phyloP scores from a whole-genome alignment of 306 rosid species.

The Castanea mollissima region DNA sequence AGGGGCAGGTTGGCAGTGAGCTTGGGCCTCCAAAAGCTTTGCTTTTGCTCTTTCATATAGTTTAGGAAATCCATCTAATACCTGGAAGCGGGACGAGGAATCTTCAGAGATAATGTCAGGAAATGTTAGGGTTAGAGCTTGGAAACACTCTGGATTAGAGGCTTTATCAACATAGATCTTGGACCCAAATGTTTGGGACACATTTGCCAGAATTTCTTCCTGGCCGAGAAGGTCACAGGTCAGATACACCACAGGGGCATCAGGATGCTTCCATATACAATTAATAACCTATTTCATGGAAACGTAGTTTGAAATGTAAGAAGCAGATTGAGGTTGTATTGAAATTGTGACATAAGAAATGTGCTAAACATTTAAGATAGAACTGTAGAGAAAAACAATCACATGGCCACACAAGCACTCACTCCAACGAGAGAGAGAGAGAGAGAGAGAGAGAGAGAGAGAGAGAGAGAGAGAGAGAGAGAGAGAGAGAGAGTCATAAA shows the following conservation, averaged over 20 bases:
- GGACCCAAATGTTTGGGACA: conserved; percentile 67
- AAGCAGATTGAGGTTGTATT: conserved; percentile 13
- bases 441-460: not conserved
- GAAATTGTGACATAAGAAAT: conserved; percentile 5
- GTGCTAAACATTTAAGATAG: not conserved
- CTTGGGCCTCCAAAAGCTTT: conserved; percentile 50
- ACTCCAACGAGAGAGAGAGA: not conserved
- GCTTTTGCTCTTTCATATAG: conserved; percentile 54
- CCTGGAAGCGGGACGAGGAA: conserved; percentile 62
- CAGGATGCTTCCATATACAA: conserved; percentile 87
- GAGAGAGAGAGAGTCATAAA: not conserved
- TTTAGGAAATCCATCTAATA: conserved; percentile 65
- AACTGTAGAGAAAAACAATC: not conserved
- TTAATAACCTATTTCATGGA: conserved; percentile 55
- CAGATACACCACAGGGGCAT: conserved; percentile 55
- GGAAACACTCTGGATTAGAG: conserved; percentile 48
- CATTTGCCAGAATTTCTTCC: conserved; percentile 64
- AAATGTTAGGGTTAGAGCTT: conserved; percentile 41
- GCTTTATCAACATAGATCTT: conserved; percentile 63
- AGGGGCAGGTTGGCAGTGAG: conserved; percentile 48
- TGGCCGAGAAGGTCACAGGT: conserved; percentile 73
- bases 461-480: not conserved
- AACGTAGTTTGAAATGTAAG: conserved; percentile 15
- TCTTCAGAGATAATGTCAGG: conserved; percentile 70
- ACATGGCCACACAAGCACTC: not conserved